A percentile compares a stretch with the other conserved stretches of the same genome.
Conservation (phyloP, 1,284 basidiomycete genomes). For the Cryptococcus amylolentus region DNA sequence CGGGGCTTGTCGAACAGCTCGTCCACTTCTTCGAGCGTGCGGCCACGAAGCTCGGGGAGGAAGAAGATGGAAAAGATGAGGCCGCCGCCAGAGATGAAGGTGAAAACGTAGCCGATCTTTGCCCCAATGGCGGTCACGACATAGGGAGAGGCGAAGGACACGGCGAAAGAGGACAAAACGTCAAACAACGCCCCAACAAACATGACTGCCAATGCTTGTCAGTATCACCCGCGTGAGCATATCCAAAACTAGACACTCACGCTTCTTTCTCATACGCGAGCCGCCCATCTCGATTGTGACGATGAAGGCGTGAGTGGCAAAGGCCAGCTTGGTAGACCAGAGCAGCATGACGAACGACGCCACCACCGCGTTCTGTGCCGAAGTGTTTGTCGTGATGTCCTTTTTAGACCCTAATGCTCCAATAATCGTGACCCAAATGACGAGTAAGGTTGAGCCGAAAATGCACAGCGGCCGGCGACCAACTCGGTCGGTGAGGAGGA, state of each 20-base stretch:
- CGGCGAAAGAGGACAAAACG: slow-evolving; percentile 11
- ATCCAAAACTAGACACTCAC: neutral
- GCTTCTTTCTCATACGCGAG: slow-evolving; percentile 18
- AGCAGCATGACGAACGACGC: slow-evolving; percentile 9
- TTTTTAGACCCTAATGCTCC: slow-evolving; percentile 7
- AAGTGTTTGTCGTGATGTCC: neutral
- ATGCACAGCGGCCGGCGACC: slow-evolving; percentile 19
- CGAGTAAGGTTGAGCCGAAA: neutral
- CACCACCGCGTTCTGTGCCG: slow-evolving; percentile 4
- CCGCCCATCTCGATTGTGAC: slow-evolving; percentile 19
- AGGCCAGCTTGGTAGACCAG: slow-evolving; percentile 4
- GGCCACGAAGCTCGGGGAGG: slow-evolving; percentile 18
- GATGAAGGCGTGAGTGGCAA: slow-evolving; percentile 12
- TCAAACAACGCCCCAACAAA: slow-evolving; percentile 10
- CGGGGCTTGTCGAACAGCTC: slow-evolving; percentile 14
- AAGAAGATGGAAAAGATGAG: slow-evolving; percentile 20
- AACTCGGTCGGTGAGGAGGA: slow-evolving; percentile 10
- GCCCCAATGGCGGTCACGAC: slow-evolving; percentile 17
- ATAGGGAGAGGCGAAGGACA: slow-evolving; percentile 17
- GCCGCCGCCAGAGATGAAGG: slow-evolving; percentile 10
- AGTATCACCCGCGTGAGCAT: neutral
- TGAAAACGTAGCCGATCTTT: slow-evolving; percentile 21
- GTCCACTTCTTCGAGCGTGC: slow-evolving; percentile 17
- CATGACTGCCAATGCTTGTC: neutral
- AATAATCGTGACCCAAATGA: slow-evolving; percentile 10